phyloP scores from a whole-genome alignment of 148 eudicot species.

The Dianthus caryophyllus region DNA sequence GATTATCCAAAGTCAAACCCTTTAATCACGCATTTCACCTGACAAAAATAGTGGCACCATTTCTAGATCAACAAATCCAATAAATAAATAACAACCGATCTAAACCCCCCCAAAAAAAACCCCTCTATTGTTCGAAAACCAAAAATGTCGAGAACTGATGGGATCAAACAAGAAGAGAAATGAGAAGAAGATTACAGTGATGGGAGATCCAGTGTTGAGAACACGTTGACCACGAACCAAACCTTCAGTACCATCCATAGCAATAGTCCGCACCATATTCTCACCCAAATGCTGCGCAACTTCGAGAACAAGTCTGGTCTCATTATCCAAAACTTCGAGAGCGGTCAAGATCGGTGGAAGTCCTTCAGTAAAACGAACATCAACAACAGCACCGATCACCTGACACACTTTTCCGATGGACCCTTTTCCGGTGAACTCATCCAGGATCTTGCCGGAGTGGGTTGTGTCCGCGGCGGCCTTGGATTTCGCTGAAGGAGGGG shows the following conservation, averaged over 20 bases:
- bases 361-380: slow-evolving; percentile 72
- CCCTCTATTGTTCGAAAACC: too few species aligned
- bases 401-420: slow-evolving; percentile 87
- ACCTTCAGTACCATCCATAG: slow-evolving; percentile 99
- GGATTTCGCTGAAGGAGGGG: slow-evolving; percentile 11
- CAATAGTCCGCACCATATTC: slow-evolving; percentile 84
- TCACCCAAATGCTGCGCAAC: slow-evolving; percentile 99
- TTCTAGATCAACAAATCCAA: slow-evolving; percentile 13
- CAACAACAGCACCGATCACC: slow-evolving; percentile 97
- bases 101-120: neutral
- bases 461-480: neutral
- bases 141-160: too few species aligned
- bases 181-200: slow-evolving; percentile 48
- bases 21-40: neutral
- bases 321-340: slow-evolving; percentile 74
- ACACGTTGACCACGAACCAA: slow-evolving; percentile 87
- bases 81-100: slow-evolving; percentile 12
- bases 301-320: slow-evolving; percentile 77
- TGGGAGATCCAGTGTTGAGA: slow-evolving; percentile 93
- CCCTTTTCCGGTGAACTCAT: slow-evolving; percentile 87
- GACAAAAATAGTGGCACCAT: neutral
- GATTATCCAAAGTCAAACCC: neutral
- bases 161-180: neutral
- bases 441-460: slow-evolving; percentile 54
- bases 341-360: slow-evolving; percentile 92